Base-by-base conservation (phyloP, 31 red algal species). In the Asparagopsis taxiformis region DNA sequence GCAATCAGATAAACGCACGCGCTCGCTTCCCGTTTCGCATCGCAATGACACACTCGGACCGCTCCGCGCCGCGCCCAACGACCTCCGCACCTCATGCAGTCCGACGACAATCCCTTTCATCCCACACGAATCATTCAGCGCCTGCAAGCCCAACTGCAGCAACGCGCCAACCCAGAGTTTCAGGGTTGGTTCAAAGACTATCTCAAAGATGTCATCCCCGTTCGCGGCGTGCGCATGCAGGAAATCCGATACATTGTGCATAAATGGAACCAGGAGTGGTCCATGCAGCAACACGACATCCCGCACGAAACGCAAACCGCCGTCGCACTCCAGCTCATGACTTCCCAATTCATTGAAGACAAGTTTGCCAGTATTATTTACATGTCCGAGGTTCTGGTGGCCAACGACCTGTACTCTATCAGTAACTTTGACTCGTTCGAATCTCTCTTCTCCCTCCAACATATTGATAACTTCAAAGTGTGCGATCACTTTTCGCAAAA, bases 171-270 rank as follows among this genome's bases (percentile, higher is more conserved):
- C 31, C 46, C 25, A 1, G 51, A 68, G 30, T 54, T 33, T 50
- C 35, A 43, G 10, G 35, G 48, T 9, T 85, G 81, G 81, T 55
- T 52, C 16, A 1, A 23, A 2, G 37, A 68, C 38, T 28, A 73
- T 33, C 38, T 68, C 43, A 72, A 85, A 19, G 51, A 58, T 35
- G 55, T 52, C 41, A 51, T 52, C 20, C 59, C 33, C 17, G 43
- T 55, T 2, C 81, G 81, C 8, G 81, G 81, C 29, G 81, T 85
- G 23, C 59, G 70, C 48, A 75, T 85, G 48, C 33, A 68, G 17
- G 81, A 73, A 34, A 36, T 85, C 24, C 68, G 81, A 5, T 36
- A 56, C 41, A 26, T 43, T 11, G 81, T 85, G 4, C 46, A 72
- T 35, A 31, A 36, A 41, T 85, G 81, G 81, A 31, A 84, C 22